Evolutionary conservation across 345 rosid species (phyloP).

Genomic region (Aquilaria yunnanensis): DNA sequence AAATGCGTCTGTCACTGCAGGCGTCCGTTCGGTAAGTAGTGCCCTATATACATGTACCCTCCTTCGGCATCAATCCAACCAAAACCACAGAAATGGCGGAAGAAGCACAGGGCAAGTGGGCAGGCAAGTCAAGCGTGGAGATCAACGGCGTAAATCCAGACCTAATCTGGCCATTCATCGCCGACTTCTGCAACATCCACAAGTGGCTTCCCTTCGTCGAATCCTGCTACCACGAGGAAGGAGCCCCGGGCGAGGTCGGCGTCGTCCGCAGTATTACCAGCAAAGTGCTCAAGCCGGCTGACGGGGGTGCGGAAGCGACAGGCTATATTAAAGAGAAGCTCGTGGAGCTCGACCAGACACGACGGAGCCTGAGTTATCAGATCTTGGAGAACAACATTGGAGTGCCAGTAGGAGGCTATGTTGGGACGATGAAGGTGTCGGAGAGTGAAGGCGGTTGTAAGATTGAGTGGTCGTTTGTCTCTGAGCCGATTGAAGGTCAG

Average conservation of each 20-base stretch:
- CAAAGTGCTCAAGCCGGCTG: neutral
- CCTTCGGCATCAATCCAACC: too few relatives aligned
- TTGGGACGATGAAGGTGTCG: constrained; percentile 34
- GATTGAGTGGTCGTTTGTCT: constrained; percentile 61
- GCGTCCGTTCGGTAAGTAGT: too few relatives aligned
- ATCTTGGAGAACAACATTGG: constrained; percentile 48
- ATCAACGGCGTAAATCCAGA: constrained; percentile 34
- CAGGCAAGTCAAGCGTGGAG: constrained; percentile 37
- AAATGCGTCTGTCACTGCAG: too few relatives aligned
- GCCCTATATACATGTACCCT: too few relatives aligned
- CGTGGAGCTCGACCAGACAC: constrained; percentile 28
- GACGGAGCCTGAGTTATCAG: constrained; percentile 53
- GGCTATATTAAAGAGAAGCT: constrained; percentile 53
- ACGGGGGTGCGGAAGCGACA: neutral
- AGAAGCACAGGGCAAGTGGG: constrained; percentile 34
- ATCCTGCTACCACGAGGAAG: constrained; percentile 38
- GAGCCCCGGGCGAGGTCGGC: constrained; percentile 39
- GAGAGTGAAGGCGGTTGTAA: constrained; percentile 20
- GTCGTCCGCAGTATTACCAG: constrained; percentile 32
- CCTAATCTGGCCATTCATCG: constrained; percentile 44
- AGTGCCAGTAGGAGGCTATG: constrained; percentile 25
- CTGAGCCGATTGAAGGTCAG: constrained; percentile 58
- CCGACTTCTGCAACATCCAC: constrained; percentile 59
- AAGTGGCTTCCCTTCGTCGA: constrained; percentile 43
- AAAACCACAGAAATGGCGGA: constrained; percentile 15